A percentile compares a stretch with the other conserved stretches of the same genome.
Conservation (phyloP, 768 basidiomycete species). For the Auricularia sp. region DNA sequence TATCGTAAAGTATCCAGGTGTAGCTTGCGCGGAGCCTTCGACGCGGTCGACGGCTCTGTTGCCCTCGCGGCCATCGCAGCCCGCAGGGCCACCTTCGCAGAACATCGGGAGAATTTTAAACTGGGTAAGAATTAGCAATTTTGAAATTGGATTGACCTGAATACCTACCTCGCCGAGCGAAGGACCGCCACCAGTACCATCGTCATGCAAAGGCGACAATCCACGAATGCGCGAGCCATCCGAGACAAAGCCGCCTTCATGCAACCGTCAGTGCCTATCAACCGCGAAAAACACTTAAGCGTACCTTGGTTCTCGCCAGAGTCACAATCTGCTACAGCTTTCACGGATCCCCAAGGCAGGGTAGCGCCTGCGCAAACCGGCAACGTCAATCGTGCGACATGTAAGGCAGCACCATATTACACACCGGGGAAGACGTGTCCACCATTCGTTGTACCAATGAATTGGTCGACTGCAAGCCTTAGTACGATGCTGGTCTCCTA, state of each 20-base stretch:
- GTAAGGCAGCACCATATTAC: conserved; percentile 4
- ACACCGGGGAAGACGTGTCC: conserved; percentile 58
- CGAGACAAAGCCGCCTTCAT: conserved; percentile 8
- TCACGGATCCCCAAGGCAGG: conserved; percentile 5
- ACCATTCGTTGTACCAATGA: conserved; percentile 55
- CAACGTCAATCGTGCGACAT: background rate
- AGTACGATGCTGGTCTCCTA: background rate
- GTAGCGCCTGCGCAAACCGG: conserved; percentile 6
- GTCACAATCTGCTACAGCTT: conserved; percentile 8
- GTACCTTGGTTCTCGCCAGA: conserved; percentile 9
- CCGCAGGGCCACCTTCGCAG: background rate
- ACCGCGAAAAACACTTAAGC: background rate
- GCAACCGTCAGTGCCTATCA: background rate
- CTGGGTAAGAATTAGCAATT: background rate
- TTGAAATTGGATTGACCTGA: background rate
- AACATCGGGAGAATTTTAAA: background rate
- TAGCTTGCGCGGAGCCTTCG: background rate
- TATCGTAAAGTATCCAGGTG: background rate
- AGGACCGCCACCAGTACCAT: conserved; percentile 11
- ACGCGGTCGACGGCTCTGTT: background rate
- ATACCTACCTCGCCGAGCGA: conserved; percentile 6
- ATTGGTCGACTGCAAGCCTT: conserved; percentile 34
- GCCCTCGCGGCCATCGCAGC: background rate
- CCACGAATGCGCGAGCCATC: conserved; percentile 10
- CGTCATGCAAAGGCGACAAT: conserved; percentile 11